Evolutionary conservation across 805 yeast genomes (phyloP).

Genomic region (Lipomyces orientalis): DNA sequence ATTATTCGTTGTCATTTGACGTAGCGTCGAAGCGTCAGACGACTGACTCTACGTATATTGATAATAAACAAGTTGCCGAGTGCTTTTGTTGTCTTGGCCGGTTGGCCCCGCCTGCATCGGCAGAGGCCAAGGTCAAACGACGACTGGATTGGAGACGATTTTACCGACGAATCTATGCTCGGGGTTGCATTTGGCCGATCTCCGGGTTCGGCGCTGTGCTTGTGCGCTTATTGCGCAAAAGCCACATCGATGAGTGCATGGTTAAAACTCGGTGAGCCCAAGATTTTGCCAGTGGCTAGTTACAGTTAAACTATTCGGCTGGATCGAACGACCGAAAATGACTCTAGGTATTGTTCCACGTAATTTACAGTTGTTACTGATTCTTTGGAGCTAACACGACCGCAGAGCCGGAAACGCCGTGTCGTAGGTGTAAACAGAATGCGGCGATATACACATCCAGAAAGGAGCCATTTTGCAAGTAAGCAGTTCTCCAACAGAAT

Average conservation of each 20-base stretch:
- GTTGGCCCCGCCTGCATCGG: too few relatives aligned
- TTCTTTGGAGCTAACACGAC: background rate
- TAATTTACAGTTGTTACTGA: background rate
- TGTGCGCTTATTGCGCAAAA: background rate
- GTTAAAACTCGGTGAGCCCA: too few relatives aligned
- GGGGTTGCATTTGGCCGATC: background rate
- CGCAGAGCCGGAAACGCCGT: slow-evolving; percentile 38
- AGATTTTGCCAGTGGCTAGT: background rate
- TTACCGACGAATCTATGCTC: too few relatives aligned
- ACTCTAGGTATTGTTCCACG: background rate
- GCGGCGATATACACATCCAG: slow-evolving; percentile 57
- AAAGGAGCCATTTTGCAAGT: slow-evolving; percentile 67
- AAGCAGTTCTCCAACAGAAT: slow-evolving; percentile 18
- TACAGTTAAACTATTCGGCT: background rate
- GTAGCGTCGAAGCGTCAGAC: too few relatives aligned
- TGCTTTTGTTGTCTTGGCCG: too few relatives aligned
- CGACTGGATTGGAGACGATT: too few relatives aligned
- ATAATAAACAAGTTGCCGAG: too few relatives aligned
- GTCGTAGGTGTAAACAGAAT: slow-evolving; percentile 58
- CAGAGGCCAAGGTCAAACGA: too few relatives aligned
- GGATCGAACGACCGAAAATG: background rate
- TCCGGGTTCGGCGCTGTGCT: background rate
- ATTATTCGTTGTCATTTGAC: too few relatives aligned
- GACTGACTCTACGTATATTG: too few relatives aligned
- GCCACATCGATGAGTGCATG: background rate